phyloP scores from a whole-genome alignment of 1,284 basidiomycete species.

The Inonotus obliquus region DNA sequence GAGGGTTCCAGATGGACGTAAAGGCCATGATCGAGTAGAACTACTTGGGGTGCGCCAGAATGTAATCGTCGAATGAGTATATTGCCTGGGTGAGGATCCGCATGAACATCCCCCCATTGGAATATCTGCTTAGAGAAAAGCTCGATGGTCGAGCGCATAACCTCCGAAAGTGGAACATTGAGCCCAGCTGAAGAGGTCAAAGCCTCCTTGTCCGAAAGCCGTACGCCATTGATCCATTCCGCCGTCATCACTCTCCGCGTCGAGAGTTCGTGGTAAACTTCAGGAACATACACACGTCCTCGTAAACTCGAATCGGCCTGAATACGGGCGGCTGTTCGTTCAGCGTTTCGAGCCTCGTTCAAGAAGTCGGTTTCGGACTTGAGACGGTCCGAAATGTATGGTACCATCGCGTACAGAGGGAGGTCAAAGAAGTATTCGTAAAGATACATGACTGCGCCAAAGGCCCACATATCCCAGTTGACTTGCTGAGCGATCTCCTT shows the following conservation, averaged over 20 bases:
- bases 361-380: constrained; percentile 78
- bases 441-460: constrained; percentile 62
- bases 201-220: constrained; percentile 64
- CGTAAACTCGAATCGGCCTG: constrained; percentile 60
- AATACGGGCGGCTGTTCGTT: constrained; percentile 53
- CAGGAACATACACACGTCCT: constrained; percentile 74
- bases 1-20: constrained; percentile 66
- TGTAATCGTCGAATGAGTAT: constrained; percentile 79
- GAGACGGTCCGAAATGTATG: constrained; percentile 80
- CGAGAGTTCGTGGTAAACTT: constrained; percentile 68
- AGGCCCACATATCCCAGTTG: constrained; percentile 67
- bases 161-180: constrained; percentile 48
- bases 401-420: constrained; percentile 74
- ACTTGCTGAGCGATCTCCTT: constrained; percentile 82
- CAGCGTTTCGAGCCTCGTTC: constrained; percentile 67
- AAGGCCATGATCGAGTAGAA: constrained; percentile 85
- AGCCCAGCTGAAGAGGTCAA: constrained; percentile 40
- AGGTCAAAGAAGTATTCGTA: constrained; percentile 75
- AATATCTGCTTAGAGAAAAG: constrained; percentile 85
- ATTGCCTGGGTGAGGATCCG: constrained; percentile 77
- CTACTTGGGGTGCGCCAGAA: constrained; percentile 62
- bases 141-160: constrained; percentile 80
- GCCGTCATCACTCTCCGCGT: constrained; percentile 79
- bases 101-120: constrained; percentile 83
- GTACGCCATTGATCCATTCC: constrained; percentile 83